Base-by-base conservation (phyloP, 306 rosid species). In the Erythrophleum fordii region DNA sequence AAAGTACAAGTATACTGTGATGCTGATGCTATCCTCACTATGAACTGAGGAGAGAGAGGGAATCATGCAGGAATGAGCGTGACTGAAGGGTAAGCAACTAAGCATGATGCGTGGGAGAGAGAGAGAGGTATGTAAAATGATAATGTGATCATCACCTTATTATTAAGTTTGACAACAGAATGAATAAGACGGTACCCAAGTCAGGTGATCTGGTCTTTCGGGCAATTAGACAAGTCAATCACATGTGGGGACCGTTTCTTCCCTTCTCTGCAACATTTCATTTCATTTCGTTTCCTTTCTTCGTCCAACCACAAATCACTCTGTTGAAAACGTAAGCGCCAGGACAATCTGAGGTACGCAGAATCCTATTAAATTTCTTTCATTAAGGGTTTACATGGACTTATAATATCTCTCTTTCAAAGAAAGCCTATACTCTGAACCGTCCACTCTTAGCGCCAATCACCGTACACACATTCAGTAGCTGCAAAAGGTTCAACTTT, bases 151-250 rank as follows among this genome's bases (percentile, higher is more conserved):
- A 64, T 64, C n/a, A 34, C 25, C 69, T 17, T 64, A 34, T 64
- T 64, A 64, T 64, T 64, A 64, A 11, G 44, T 64, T 31, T 17
- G 69, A 18, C 25, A 34, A 18, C 45, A 64, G 45, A 34, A 64
- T 64, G 69, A 17, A 9, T 16, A 8, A 18, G 66, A 59, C 8
- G 3, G 62, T 4, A 56, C 17, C 6, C 14, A 56, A 22, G 64
- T 22, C 34, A 56, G 17, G 0, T 11, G 37, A n/a, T 25, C n/a
- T 59, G 66, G 66, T 26, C 17, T 58, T 58, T 58, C 25, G 66
- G 66, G 12, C 35, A 58, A 58, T 28, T 34, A 59, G 66, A 59
- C 66, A 28, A 14, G 66, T 59, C 66, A 59, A 59, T 59, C 66
- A 28, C 34, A 25, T 58, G 62, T 11, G 34, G 65, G 35, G 34